phyloP scores from a whole-genome alignment of 1,284 basidiomycete species.

The Malassezia japonica region DNA sequence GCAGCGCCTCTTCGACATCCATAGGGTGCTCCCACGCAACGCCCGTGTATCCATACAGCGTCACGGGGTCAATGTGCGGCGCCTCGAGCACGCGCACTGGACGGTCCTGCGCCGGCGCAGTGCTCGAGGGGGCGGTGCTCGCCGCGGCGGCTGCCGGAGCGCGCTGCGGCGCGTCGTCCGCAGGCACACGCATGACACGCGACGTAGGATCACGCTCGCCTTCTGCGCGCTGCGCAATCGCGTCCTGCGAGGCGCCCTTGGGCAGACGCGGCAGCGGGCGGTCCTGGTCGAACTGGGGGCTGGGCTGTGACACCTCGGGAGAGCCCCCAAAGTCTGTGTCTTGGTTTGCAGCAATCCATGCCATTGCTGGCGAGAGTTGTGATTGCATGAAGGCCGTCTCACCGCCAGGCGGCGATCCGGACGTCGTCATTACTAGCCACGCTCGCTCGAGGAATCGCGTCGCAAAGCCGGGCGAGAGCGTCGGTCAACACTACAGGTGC shows the following conservation, averaged over 20 bases:
- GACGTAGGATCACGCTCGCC: neutral
- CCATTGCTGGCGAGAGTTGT: constrained; percentile 3
- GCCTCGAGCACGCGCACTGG: neutral
- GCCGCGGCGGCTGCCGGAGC: neutral
- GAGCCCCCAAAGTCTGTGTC: neutral
- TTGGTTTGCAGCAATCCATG: constrained; percentile 5
- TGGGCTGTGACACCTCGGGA: neutral
- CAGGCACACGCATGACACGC: no score
- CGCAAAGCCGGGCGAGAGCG: no score
- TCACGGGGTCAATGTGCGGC: neutral
- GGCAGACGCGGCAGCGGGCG: constrained; percentile 3
- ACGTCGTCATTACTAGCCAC: neutral
- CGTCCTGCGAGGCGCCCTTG: neutral
- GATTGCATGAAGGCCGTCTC: neutral
- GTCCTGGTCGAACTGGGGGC: neutral
- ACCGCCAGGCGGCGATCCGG: neutral
- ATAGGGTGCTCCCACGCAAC: constrained; percentile 31
- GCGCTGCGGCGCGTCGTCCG: neutral
- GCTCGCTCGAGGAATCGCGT: no score
- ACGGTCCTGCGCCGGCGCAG: neutral
- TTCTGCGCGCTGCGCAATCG: neutral
- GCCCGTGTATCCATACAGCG: constrained; percentile 35
- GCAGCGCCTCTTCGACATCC: constrained; percentile 20
- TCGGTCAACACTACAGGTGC: no score
- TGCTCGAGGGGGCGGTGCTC: neutral